Percentiles rank a stretch among this genome's conserved stretches.
Conservation (phyloP, 345 rosid genomes). For the Euphorbia peplus region DNA sequence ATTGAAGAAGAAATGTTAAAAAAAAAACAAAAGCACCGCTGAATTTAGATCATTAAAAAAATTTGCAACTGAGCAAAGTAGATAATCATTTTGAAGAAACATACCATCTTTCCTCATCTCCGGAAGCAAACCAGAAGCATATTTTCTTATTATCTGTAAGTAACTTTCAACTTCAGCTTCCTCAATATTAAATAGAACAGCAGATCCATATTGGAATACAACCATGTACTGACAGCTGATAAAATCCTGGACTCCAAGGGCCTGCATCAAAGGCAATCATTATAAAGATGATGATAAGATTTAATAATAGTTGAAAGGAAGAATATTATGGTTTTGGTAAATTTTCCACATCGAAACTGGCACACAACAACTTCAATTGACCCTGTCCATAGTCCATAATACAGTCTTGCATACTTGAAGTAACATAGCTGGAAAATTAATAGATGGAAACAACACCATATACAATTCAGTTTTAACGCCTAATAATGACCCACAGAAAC, state of each 20-base stretch:
- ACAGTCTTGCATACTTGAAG: background rate
- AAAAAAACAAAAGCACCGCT: background rate
- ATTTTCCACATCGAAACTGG: background rate
- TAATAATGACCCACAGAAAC: background rate
- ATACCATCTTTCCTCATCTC: constrained; percentile 84
- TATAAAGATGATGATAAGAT: background rate
- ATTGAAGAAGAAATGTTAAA: background rate
- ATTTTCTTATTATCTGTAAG: constrained; percentile 59
- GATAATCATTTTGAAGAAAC: constrained; percentile 4
- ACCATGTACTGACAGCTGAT: constrained; percentile 63
- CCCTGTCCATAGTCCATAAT: background rate
- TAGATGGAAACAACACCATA: background rate
- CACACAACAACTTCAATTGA: background rate
- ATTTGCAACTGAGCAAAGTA: background rate
- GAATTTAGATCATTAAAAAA: background rate
- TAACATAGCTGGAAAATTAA: background rate
- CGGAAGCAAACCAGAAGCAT: constrained; percentile 76
- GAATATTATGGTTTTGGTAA: background rate
- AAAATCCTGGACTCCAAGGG: constrained; percentile 40
- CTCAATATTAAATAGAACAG: constrained; percentile 78
- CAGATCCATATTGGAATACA: constrained; percentile 92
- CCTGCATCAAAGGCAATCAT: constrained; percentile 31
- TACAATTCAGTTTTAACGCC: background rate
- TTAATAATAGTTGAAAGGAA: constrained; percentile 8
- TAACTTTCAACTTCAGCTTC: constrained; percentile 63